These are phyloP conservation scores for Asclepias syriaca DNA, from an alignment of 257 asterid species.

Conservation along the genomic window DNA sequence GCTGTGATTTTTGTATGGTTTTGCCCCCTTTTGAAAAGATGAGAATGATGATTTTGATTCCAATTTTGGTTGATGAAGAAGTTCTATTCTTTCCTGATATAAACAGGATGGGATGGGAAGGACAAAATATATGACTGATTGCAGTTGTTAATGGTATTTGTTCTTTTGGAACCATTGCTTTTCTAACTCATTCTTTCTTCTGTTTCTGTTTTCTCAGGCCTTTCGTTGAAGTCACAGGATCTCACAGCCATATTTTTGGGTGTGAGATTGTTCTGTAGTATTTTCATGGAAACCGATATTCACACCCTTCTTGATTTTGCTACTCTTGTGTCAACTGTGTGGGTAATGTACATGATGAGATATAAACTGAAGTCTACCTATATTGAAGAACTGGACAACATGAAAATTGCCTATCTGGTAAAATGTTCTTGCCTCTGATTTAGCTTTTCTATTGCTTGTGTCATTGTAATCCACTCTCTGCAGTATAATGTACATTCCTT, in stretches of 20 bases:
- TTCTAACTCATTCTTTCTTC: background rate
- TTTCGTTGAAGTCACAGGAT: conserved; percentile 85
- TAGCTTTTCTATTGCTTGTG: background rate
- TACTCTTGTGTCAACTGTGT: conserved; percentile 75
- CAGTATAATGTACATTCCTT: background rate
- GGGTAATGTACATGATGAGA: conserved; percentile 88
- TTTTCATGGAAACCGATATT: conserved; percentile 69
- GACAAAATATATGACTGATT: background rate
- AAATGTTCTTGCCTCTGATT: background rate
- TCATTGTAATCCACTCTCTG: background rate
- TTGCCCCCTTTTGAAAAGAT: too few relatives aligned
- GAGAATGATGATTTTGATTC: background rate
- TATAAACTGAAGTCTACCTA: conserved; percentile 68
- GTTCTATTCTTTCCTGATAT: background rate
- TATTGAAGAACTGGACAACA: conserved; percentile 56
- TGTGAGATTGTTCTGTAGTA: conserved; percentile 62
- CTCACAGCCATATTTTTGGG: conserved; percentile 78
- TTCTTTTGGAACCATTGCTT: background rate
- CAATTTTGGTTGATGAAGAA: background rate
- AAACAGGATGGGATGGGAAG: background rate
- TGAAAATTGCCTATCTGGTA: conserved; percentile 70
- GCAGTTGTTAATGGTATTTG: background rate
- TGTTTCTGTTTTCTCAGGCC: conserved; percentile 39
- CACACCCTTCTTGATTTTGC: conserved; percentile 78
- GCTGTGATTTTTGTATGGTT: background rate